Evolutionary conservation across 2,329 filamentous ascomycete species (phyloP), one percentile per base, ranked within the genome.

Genomic region (Colletotrichum godetiae): DNA sequence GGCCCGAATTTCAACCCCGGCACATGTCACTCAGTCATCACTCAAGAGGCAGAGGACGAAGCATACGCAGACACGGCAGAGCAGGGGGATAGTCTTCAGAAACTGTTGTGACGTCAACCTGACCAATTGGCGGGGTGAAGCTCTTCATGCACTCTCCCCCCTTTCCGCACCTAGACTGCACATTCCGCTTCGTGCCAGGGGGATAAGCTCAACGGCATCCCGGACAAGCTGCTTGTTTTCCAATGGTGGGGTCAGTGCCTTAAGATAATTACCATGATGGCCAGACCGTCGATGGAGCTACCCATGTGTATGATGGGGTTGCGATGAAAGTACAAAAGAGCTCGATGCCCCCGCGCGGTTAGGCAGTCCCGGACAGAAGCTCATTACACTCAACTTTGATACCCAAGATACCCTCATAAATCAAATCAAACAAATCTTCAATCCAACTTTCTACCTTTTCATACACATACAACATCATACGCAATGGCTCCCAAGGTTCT

Each of bases 401-500:
- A 61, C 70, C 33, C 67, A 33, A 49, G 59, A 69, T 72, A 61
- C 46, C 60, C 67, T 15, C 31, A 3, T 22, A 37, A 24, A 19
- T 4, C 13, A 8, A 42, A 19, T 42, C 37, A 42, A 42, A 42
- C 15, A 42, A 19, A 6, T 19, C 37, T 59, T n/a, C 3, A 33
- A 67, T 27, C 29, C 29, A 15, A 31, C 22, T 24, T 37, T 64
- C 22, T 11, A 22, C 3, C 31, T 3, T 27, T 27, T 24, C 7
- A 19, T 2, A 29, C 31, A 31, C n/a, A 53, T 5, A n/a, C 37
- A 27, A 56, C 12, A 55, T 22, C n/a, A 33, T 11, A 42, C 68
- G 49, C 15, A 74, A 74, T 74, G 72, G 68, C 68, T 5, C 86
- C 85, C 77, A 93, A 92, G 70, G 84, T 94, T 75, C 92, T 95